phyloP scores from a whole-genome alignment of 306 rosid genomes.

The Morella rubra region DNA sequence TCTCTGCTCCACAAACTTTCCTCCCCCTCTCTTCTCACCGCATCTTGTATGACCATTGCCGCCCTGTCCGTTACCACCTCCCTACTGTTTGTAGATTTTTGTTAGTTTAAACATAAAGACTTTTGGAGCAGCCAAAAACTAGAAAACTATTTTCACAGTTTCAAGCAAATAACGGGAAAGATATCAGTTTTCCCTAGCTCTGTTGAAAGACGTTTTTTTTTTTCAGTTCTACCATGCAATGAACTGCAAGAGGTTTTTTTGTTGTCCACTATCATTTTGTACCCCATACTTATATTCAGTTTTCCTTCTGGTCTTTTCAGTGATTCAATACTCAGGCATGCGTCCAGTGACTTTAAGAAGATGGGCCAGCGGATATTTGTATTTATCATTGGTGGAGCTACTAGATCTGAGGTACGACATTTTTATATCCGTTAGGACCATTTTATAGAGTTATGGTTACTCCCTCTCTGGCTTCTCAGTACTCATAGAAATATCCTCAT shows the following conservation, averaged over 20 bases:
- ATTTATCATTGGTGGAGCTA: conserved; percentile 93
- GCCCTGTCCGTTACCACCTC: too few species aligned
- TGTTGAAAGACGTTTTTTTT: too few species aligned
- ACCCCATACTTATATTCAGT: background rate
- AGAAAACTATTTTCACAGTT: background rate
- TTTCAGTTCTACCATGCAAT: background rate
- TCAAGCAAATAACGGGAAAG: background rate
- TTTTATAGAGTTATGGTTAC: background rate
- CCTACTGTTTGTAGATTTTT: background rate
- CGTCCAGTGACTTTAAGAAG: conserved; percentile 89
- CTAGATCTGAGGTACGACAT: conserved; percentile 84
- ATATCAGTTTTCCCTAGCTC: background rate
- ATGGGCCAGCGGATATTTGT: conserved; percentile 85
- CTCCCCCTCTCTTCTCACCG: too few species aligned
- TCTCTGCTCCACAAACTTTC: background rate
- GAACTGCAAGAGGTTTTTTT: background rate
- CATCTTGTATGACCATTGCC: background rate
- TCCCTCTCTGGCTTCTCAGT: background rate
- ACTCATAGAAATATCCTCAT: conserved; percentile 23
- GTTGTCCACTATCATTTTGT: conserved; percentile 13
- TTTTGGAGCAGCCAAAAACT: background rate
- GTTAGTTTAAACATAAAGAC: background rate
- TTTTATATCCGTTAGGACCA: conserved; percentile 10
- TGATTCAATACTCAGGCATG: conserved; percentile 80
- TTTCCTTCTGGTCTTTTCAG: conserved; percentile 36